These are phyloP conservation scores for Aspergillus hortae DNA, from an alignment of 2,329 filamentous ascomycete genomes.

Conservation along the genomic window DNA sequence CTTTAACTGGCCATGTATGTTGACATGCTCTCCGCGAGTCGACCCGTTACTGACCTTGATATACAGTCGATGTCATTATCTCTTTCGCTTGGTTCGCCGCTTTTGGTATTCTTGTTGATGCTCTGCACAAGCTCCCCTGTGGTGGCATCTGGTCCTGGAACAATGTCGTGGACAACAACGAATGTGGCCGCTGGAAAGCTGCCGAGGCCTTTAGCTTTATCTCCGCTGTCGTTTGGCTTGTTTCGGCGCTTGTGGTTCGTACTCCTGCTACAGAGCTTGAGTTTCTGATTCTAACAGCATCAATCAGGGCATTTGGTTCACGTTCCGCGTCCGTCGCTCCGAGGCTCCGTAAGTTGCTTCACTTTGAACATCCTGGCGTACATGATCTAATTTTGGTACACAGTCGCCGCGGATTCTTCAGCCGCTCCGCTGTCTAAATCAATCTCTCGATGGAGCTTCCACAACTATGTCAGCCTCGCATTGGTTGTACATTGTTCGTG, in stretches of 20 bases:
- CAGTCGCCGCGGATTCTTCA: slow-evolving; percentile 9
- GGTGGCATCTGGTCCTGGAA: slow-evolving; percentile 60
- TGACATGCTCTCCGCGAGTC: background rate
- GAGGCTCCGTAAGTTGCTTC: background rate
- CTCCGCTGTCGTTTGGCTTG: slow-evolving; percentile 68
- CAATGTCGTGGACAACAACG: slow-evolving; percentile 47
- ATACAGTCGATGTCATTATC: slow-evolving; percentile 61
- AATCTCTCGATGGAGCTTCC: background rate
- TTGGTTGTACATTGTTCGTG: background rate
- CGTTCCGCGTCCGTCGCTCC: slow-evolving; percentile 23
- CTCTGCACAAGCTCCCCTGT: slow-evolving; percentile 50
- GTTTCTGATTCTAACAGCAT: background rate
- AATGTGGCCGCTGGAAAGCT: slow-evolving; percentile 69
- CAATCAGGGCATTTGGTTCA: slow-evolving; percentile 34
- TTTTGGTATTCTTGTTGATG: slow-evolving; percentile 64
- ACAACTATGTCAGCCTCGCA: background rate
- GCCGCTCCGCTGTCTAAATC: slow-evolving; percentile 9
- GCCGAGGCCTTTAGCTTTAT: slow-evolving; percentile 69
- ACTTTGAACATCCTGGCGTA: background rate
- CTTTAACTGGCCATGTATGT: slow-evolving; percentile 60
- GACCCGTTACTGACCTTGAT: background rate
- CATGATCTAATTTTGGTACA: background rate
- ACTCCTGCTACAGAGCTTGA: background rate
- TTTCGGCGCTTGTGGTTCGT: slow-evolving; percentile 55
- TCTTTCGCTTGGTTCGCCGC: slow-evolving; percentile 67